Evolutionary conservation across 2,329 filamentous ascomycete species (phyloP), one percentile per base, ranked within the genome.

Genomic region (Calonectria hongkongensis): DNA sequence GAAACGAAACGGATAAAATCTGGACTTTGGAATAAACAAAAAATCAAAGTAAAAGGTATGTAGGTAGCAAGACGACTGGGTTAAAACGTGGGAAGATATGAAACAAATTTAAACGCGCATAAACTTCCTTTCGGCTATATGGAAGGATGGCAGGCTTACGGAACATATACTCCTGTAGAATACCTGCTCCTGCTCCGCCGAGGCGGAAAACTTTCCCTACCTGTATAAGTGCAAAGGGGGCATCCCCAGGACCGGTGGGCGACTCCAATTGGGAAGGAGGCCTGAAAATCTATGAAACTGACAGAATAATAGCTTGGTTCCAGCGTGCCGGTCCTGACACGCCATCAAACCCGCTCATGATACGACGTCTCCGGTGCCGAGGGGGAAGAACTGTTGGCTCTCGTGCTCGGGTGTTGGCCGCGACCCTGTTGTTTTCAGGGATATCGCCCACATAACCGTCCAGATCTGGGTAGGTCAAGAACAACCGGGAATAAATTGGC

Each of bases 261-360:
- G 30, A 39, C n/a, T 45, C 69, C 27, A 30, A 67, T 63, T 54
- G 47, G 64, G 56, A 71, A 71, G 56, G 64, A 67, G 69, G 36
- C 30, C 4, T 36, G 39, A 27, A 25, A 28, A 28, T 47, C 69
- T 43, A 51, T 21, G 9, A 48, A 18, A 47, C 27, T 16, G 56
- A 39, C 9, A 27, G 12, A 56, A 25, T 27, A 41, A 30, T 10
- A 10, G 28, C 12, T 21, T 48, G 27, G 39, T 41, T 47, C 21
- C 36, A 41, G 30, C 28, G 30, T 63, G 43, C 27, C 43, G 43
- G 30, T 41, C 36, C 16, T 13, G 48, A 71, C 64, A 67, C 64
- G 64, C 64, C 69, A 71, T 63, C 30, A 28, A 67, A 51, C 39
- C 64, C 69, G 64, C 64, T 41, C 45, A 67, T 67, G 69, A 71